Base-by-base conservation (phyloP, 208 protist genomes). In the Naegleria lovaniensis region DNA sequence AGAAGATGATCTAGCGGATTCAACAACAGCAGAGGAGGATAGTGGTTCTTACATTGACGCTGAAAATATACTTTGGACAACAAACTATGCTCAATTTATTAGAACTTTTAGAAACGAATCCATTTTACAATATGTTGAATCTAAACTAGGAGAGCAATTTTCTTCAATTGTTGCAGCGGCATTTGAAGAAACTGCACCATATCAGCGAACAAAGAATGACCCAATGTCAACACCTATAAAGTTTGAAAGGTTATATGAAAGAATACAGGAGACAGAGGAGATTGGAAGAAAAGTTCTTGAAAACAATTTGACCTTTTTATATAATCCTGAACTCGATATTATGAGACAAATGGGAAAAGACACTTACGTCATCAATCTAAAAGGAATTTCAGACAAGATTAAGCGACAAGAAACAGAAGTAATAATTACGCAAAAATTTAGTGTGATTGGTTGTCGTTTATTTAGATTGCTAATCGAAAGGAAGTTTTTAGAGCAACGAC, bases 401-500 rank as follows among this genome's bases (percentile, higher is more conserved):
- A 89, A 89, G 40, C n/a, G 19, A 41, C 48, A 89, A 67, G 9
- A 89, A 36, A 22, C 48, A 25, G 85, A 89, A 40, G 51, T 19
- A 29, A 89, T 89, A 0, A 67, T 89, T 41, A n/a, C 22, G 29
- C 85, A 89, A 89, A 89, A 89, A 29, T 40, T 40, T 40, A 40
- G 85, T 40, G n/a, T 41, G 4, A 67, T 89, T 67, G 85, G 85
- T 39, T 58, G 85, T 40, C n/a, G 85, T 38, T 55, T 89, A 33
- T 89, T 89, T 25, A 89, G 85, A 67, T n/a, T 89, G 11, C 25
- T 89, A 0, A 41, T 89, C 5, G 36, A 43, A 22, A 89, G 67
- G n/a, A 89, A 89, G n/a, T n/a, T 40, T 33, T 75, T 89, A n/a
- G 85, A 89, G 59, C n/a, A 67, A 40, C 55, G 38, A 29, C 85